Evolutionary conservation across 768 basidiomycete species (phyloP).

Genomic region (Kwoniella newhampshirensis): DNA sequence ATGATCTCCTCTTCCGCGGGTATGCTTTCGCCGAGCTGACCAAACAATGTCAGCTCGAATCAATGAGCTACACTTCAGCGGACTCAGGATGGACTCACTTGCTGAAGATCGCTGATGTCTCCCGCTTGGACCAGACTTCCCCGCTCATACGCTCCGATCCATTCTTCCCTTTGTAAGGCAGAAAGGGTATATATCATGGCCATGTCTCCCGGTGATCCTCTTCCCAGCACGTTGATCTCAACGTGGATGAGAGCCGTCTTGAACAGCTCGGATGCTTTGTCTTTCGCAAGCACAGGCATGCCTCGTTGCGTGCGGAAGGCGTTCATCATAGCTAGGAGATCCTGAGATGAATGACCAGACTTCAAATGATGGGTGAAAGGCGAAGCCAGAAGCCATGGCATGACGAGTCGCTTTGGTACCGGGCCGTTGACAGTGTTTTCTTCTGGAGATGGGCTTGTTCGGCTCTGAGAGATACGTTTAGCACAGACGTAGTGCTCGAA

Average conservation of each 20-base stretch:
- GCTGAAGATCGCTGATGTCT: slow-evolving; percentile 15
- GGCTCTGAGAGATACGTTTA: too few relatives aligned
- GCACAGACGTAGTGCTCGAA: not conserved
- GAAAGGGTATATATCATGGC: slow-evolving; percentile 69
- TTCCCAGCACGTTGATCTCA: slow-evolving; percentile 61
- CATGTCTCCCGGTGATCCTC: slow-evolving; percentile 74
- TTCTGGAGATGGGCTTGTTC: slow-evolving; percentile 18
- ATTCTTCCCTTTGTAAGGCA: slow-evolving; percentile 58
- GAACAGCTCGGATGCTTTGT: slow-evolving; percentile 58
- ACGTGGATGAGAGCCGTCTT: slow-evolving; percentile 69
- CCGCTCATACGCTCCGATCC: slow-evolving; percentile 54
- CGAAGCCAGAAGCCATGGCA: slow-evolving; percentile 67
- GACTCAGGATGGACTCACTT: slow-evolving; percentile 14
- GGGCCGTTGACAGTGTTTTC: slow-evolving; percentile 51
- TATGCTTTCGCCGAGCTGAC: slow-evolving; percentile 46
- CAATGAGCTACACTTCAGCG: not conserved
- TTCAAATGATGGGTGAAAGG: slow-evolving; percentile 54
- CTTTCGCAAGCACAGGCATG: slow-evolving; percentile 56
- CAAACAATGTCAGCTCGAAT: not conserved
- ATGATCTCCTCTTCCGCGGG: slow-evolving; percentile 61
- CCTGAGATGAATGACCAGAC: slow-evolving; percentile 26
- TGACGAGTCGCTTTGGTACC: slow-evolving; percentile 20
- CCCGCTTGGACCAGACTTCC: slow-evolving; percentile 1
- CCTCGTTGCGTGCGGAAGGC: slow-evolving; percentile 62
- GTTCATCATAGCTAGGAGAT: slow-evolving; percentile 59